phyloP scores from a whole-genome alignment of 345 rosid genomes.

The Draba incana region DNA sequence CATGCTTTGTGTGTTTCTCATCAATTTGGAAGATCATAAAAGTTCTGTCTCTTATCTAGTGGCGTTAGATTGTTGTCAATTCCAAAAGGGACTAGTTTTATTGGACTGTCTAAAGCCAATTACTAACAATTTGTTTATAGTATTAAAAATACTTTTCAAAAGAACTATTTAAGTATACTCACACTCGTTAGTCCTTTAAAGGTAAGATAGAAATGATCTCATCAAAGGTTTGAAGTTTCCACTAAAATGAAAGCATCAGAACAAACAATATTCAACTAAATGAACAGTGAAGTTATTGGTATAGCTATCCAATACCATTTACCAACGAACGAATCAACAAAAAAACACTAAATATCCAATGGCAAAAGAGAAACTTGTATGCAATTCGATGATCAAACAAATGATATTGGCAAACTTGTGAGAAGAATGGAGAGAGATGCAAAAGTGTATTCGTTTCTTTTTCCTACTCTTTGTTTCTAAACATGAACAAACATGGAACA shows the following conservation, averaged over 20 bases:
- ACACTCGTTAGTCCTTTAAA: constrained; percentile 6
- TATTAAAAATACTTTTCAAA: background rate
- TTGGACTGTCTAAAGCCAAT: constrained; percentile 18
- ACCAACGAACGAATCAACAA: constrained; percentile 10
- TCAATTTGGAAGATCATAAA: constrained; percentile 40
- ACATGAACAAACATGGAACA: constrained; percentile 32
- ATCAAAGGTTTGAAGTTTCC: constrained; percentile 32
- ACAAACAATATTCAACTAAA: constrained; percentile 23
- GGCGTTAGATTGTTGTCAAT: constrained; percentile 10
- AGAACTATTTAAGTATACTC: background rate
- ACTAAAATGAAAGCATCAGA: constrained; percentile 21
- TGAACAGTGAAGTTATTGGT: constrained; percentile 29
- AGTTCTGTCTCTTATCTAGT: constrained; percentile 23
- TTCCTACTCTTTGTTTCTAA: constrained; percentile 35
- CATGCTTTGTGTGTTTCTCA: constrained; percentile 37
- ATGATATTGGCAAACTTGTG: constrained; percentile 7
- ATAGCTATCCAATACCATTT: constrained; percentile 16
- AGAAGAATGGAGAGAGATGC: constrained; percentile 1
- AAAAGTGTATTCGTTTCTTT: constrained; percentile 34
- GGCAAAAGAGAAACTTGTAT: background rate
- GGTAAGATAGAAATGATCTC: constrained; percentile 2
- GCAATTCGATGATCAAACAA: background rate
- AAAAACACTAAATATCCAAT: background rate
- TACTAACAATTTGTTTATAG: constrained; percentile 12
- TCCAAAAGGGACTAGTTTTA: background rate